Evolutionary conservation across 495 filamentous ascomycete species (phyloP), one percentile per base, ranked within the genome.

Genomic region (Hypoxylon rickii): DNA sequence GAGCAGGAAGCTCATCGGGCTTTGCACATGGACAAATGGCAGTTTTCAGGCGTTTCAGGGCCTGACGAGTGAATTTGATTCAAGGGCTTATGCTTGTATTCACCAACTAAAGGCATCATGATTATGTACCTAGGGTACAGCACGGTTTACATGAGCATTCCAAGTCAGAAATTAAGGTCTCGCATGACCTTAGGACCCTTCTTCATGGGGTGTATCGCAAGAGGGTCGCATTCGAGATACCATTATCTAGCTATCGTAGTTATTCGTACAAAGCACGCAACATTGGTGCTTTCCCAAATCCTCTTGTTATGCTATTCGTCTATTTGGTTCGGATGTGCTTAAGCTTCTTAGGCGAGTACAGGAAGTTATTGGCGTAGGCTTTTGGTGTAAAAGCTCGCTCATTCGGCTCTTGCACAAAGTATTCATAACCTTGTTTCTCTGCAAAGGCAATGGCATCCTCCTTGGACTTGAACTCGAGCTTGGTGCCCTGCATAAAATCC

Each of bases 381-480:
- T 99, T 97, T 34, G 92, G 89, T 8, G 86, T 79, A 52, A 96
- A 86, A 54, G 83, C 85, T 69, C 94, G 81, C 76, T 83, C 83
- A 65, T 96, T 97, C 3, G 92, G 93, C 76, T 97, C 94, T 78
- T 97, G 94, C 16, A 97, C 90, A 73, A 96, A 97, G 73, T 97
- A 99, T 67, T 97, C 93, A 68, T 97, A 99, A 29, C 95, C 94
- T 69, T 99, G 95, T 82, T 96, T 99, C 78, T 96, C 87, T 15
- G 94, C 94, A 66, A 99, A 99, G 13, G 78, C 71, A 59, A 99
- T 92, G 57, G 94, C 94, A 65, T 96, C 92, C 70, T 99, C 92
- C 80, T 96, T 97, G 44, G 78, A 80, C 74, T 88, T 89, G 83
- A 99, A 99, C 68, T 85, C 86, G 51, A 99, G 70, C 70, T 88